phyloP scores from a whole-genome alignment of 1,284 basidiomycete genomes.

The Heterobasidion annosum region DNA sequence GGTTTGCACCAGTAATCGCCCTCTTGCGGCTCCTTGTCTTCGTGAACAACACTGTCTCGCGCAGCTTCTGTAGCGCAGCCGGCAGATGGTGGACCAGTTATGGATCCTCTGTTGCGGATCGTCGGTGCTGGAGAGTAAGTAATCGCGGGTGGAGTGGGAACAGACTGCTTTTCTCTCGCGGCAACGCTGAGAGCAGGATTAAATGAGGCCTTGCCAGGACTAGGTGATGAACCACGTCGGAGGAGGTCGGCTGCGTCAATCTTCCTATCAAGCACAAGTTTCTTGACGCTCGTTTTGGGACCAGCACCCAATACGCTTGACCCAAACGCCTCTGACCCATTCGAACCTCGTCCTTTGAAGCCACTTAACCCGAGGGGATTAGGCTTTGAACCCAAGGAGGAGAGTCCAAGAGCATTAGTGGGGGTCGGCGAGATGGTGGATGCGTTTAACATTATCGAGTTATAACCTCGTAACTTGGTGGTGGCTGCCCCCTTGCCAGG shows the following conservation, averaged over 20 bases:
- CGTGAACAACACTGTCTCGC: constrained; percentile 4
- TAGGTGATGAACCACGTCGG: constrained; percentile 38
- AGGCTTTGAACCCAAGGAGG: constrained; percentile 43
- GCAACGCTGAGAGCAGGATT: constrained; percentile 66
- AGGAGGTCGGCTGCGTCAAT: constrained; percentile 66
- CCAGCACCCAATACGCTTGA: constrained; percentile 65
- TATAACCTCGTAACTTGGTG: constrained; percentile 65
- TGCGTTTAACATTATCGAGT: constrained; percentile 26
- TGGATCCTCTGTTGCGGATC: constrained; percentile 26
- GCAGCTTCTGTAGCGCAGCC: background rate
- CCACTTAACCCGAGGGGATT: constrained; percentile 43
- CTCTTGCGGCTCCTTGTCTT: constrained; percentile 43
- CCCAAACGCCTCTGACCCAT: constrained; percentile 42
- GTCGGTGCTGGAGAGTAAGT: constrained; percentile 31
- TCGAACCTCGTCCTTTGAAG: constrained; percentile 26
- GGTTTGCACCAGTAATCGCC: constrained; percentile 91
- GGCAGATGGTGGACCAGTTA: background rate
- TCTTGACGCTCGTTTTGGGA: constrained; percentile 85
- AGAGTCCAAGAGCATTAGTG: constrained; percentile 28
- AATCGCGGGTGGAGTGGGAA: constrained; percentile 24
- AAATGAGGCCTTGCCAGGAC: constrained; percentile 51
- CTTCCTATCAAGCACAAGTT: constrained; percentile 83
- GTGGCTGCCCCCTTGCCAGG: constrained; percentile 30
- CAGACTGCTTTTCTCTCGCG: constrained; percentile 57
- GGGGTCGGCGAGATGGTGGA: constrained; percentile 13